Percentiles rank a stretch among this genome's conserved stretches.
phyloP scores from a whole-genome alignment of 768 basidiomycete species.

The Psilocybe subaeruginosa region DNA sequence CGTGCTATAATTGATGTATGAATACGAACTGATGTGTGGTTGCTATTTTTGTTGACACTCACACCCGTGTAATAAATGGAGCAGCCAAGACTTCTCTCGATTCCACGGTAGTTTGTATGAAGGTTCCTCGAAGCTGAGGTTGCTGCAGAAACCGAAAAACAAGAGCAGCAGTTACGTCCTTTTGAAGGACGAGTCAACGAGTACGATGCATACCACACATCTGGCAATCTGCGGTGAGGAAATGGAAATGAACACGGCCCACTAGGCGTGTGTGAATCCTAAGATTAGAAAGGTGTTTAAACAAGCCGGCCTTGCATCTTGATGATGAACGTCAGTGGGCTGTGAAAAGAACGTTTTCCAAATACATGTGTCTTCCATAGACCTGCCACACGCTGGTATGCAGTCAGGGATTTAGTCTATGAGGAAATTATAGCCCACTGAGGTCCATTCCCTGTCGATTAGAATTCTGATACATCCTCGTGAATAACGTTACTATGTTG shows the following conservation, averaged over 20 bases:
- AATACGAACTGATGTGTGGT: neutral
- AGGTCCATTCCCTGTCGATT: neutral
- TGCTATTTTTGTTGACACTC: conserved; percentile 5
- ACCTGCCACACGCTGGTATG: conserved; percentile 6
- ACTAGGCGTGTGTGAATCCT: conserved; percentile 12
- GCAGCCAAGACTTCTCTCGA: neutral
- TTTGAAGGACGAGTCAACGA: neutral
- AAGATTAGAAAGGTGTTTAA: conserved; percentile 15
- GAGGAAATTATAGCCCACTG: neutral
- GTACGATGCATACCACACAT: neutral
- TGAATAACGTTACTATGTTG: neutral
- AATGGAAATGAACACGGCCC: conserved; percentile 6
- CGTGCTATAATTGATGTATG: conserved; percentile 15
- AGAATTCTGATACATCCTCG: conserved; percentile 12
- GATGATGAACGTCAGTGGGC: conserved; percentile 18
- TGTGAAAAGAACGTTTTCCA: conserved; percentile 22
- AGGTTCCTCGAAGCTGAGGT: neutral
- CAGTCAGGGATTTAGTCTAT: neutral
- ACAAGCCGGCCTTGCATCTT: conserved; percentile 5
- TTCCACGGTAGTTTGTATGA: neutral
- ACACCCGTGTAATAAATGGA: conserved; percentile 9
- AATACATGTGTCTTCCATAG: conserved; percentile 10
- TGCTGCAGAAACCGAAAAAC: neutral
- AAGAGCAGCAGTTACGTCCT: neutral
- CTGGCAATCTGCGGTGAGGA: neutral